Conservation (phyloP, 1,139 yeast genomes). For the Hyphopichia pseudoburtonii region DNA sequence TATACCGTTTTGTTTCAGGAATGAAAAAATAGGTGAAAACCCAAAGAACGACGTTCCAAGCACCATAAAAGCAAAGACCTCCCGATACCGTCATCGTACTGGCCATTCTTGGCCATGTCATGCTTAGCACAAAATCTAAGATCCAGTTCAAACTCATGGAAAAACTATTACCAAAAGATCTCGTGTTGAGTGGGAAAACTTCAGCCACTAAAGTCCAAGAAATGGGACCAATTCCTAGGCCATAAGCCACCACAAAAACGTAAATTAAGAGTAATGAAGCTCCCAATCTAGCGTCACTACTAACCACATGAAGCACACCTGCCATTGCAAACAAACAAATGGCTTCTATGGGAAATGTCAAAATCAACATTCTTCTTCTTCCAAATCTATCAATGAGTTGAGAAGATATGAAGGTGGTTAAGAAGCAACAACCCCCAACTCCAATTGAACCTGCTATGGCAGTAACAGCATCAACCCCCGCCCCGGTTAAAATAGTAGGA, state of each 20-base stretch:
- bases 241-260: conserved; percentile 6
- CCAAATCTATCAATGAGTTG: conserved; percentile 8
- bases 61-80: conserved; percentile 10
- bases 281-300: neutral
- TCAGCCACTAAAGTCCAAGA: conserved; percentile 9
- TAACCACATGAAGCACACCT: neutral
- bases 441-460: conserved; percentile 6
- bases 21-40: conserved; percentile 19
- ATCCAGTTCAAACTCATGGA: conserved; percentile 8
- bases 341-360: conserved; percentile 7
- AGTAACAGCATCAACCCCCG: conserved; percentile 4
- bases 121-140: conserved; percentile 7
- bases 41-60: conserved; percentile 7
- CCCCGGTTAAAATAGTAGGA: conserved; percentile 2
- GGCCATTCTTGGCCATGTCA: conserved; percentile 9
- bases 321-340: conserved; percentile 3
- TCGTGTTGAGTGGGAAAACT: conserved; percentile 6
- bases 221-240: conserved; percentile 9
- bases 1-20: conserved; percentile 8
- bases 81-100: conserved; percentile 6
- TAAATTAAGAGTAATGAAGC: conserved; percentile 5
- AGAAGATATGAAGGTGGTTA: conserved; percentile 7
- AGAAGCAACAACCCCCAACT: conserved; percentile 7
- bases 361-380: conserved; percentile 7
- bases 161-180: conserved; percentile 4